Evolutionary conservation across 2,329 filamentous ascomycete genomes (phyloP).

Genomic region (Trematosphaeria pertusa): DNA sequence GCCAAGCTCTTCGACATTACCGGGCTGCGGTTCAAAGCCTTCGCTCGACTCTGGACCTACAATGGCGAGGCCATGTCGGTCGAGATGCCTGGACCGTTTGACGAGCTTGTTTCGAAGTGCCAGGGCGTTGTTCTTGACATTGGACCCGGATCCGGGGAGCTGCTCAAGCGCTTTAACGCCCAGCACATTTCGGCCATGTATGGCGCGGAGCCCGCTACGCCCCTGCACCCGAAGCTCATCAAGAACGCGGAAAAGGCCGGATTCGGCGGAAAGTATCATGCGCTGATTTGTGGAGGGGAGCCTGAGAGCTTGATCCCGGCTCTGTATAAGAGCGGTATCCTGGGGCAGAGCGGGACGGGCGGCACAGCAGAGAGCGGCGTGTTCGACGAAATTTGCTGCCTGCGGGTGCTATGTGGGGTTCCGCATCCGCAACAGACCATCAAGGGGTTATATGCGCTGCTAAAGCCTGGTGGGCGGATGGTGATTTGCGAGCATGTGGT

Average conservation of each 20-base stretch:
- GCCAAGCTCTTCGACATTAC: constrained; percentile 36
- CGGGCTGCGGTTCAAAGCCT: constrained; percentile 39
- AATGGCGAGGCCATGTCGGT: constrained; percentile 46
- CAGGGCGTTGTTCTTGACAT: constrained; percentile 48
- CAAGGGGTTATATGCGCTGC: constrained; percentile 55
- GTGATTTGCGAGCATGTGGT: constrained; percentile 64
- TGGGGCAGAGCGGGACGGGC: constrained; percentile 31
- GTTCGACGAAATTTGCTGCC: constrained; percentile 63
- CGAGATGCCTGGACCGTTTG: constrained; percentile 43
- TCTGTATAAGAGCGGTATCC: constrained; percentile 52
- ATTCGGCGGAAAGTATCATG: constrained; percentile 56
- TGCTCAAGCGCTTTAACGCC: constrained; percentile 55
- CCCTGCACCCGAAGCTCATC: constrained; percentile 55
- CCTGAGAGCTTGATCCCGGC: constrained; percentile 54
- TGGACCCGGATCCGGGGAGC: constrained; percentile 60
- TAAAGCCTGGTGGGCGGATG: constrained; percentile 63
- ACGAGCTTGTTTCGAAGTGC: constrained; percentile 33
- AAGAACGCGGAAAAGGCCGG: constrained; percentile 50
- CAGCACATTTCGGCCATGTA: constrained; percentile 57
- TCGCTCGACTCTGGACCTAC: constrained; percentile 44
- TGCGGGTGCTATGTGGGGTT: constrained; percentile 63
- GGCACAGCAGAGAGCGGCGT: constrained; percentile 45
- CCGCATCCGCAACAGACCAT: constrained; percentile 56
- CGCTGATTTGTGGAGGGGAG: constrained; percentile 58
- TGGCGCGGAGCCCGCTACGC: constrained; percentile 60